Percentiles rank a stretch among this genome's conserved stretches.
Conservation (phyloP, 2,329 filamentous ascomycete species). For the Trichophyton verrucosum region DNA sequence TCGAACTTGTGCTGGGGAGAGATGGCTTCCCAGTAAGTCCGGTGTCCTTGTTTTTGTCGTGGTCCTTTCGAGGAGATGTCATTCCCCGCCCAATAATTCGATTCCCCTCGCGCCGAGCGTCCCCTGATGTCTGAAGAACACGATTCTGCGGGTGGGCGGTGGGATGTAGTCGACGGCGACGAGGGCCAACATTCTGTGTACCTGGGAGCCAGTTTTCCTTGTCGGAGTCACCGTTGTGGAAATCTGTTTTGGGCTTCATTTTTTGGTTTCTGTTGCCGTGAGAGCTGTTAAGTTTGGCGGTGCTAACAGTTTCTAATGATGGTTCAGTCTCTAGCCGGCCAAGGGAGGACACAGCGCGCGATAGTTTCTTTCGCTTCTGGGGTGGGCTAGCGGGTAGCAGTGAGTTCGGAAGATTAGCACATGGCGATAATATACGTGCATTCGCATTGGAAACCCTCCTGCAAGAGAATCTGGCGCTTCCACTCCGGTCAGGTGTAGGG, state of each 20-base stretch:
- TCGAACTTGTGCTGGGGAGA: slow-evolving; percentile 19
- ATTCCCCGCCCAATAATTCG: background rate
- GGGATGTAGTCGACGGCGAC: slow-evolving; percentile 21
- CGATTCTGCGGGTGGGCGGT: slow-evolving; percentile 11
- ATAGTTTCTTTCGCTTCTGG: slow-evolving; percentile 51
- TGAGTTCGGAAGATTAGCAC: slow-evolving; percentile 37
- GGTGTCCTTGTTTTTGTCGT: background rate
- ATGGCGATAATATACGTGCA: slow-evolving; percentile 17
- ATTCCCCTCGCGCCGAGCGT: slow-evolving; percentile 8
- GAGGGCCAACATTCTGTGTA: slow-evolving; percentile 31
- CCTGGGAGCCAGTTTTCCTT: slow-evolving; percentile 77
- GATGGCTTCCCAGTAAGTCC: background rate
- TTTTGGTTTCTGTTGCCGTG: background rate
- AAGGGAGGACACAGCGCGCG: slow-evolving; percentile 49
- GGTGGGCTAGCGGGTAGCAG: slow-evolving; percentile 35
- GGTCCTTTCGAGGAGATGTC: slow-evolving; percentile 1
- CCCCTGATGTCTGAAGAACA: slow-evolving; percentile 5
- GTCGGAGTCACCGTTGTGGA: slow-evolving; percentile 61
- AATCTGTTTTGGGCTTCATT: background rate
- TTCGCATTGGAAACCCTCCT: background rate
- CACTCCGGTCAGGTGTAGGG: background rate
- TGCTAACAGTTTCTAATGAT: slow-evolving; percentile 18
- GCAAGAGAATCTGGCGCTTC: background rate
- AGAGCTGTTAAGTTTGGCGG: background rate
- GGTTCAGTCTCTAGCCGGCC: slow-evolving; percentile 45